Conservation (phyloP, 2,329 filamentous ascomycete genomes). For the Colletotrichum costaricense region DNA sequence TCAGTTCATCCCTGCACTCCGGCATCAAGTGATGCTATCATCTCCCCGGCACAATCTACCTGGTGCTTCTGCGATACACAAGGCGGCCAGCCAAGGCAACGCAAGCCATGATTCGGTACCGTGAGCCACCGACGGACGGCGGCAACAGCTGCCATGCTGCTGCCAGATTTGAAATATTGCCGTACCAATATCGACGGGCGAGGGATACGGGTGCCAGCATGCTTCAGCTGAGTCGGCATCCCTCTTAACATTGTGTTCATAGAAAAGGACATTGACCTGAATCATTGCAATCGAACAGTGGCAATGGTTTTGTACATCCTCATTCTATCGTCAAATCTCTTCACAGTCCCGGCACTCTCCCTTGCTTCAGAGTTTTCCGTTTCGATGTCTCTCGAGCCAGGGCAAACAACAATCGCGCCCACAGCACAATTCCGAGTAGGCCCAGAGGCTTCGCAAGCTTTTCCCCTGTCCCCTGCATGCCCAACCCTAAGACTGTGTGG, state of each 20-base stretch:
- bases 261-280: constrained; percentile 8
- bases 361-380: neutral
- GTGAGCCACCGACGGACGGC: neutral
- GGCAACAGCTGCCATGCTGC: neutral
- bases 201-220: constrained; percentile 17
- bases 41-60: constrained; percentile 1
- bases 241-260: neutral
- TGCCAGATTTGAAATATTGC: neutral
- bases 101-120: constrained; percentile 18
- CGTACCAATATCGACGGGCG: neutral
- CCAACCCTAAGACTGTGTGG: constrained; percentile 6
- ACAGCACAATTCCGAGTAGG: neutral
- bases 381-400: neutral
- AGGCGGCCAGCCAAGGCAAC: neutral
- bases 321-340: neutral
- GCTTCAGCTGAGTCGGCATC: constrained; percentile 9
- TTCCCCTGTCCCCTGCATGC: constrained; percentile 20
- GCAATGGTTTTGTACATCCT: constrained; percentile 1
- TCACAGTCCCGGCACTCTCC: neutral
- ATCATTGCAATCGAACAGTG: constrained; percentile 12
- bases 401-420: neutral
- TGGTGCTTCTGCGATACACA: constrained; percentile 7
- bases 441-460: neutral
- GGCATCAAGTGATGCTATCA: constrained; percentile 6
- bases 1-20: neutral